Base-by-base conservation (phyloP, 352 stramenopile genomes). In the Globisporangium nodosum region DNA sequence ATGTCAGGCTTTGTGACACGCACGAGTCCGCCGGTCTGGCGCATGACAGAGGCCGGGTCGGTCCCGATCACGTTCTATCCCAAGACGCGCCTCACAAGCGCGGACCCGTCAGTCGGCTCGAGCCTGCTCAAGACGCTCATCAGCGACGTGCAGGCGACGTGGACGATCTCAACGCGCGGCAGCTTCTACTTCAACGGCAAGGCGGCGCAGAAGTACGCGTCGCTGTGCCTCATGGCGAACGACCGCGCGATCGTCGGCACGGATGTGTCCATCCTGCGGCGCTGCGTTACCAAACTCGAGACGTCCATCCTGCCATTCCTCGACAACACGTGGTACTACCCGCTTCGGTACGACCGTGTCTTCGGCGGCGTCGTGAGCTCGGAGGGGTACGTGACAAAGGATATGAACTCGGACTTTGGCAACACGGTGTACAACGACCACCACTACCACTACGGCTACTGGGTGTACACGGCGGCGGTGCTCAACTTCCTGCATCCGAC, bases 181-280 rank as follows among this genome's bases (percentile, higher is more conserved):
- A 88, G 75, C 63, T 90, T 81, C 59, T 90, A 92, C 60, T 90
- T 87, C 55, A 92, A 78, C 31, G 81, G 81, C 45, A 92, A 92
- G 55, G 65, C 76, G 15, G 81, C 80, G 21, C 79, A 88, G 53
- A 87, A 90, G 58, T 89, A 88, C 59, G 77, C 79, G 30, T 87
- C 74, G 18, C 59, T 90, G 42, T 90, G 81, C 49, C 60, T 92
- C 40, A 87, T 92, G 74, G 78, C 82, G 15, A 86, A 87, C 56
- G 79, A 92, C 48, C 70, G 68, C 0, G 64, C 70, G 5, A 78
- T 92, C 52, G 80, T 92, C 9, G 76, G 71, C n/a, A 60, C 48
- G 0, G 75, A 89, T 40, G 20, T 77, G n/a, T 81, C 76, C 5
- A 42, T 89, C 3, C 63, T 92, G 15, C 70, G 68, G 39, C 69